phyloP scores from a whole-genome alignment of 768 basidiomycete species.

The Dentipellis fragilis region DNA sequence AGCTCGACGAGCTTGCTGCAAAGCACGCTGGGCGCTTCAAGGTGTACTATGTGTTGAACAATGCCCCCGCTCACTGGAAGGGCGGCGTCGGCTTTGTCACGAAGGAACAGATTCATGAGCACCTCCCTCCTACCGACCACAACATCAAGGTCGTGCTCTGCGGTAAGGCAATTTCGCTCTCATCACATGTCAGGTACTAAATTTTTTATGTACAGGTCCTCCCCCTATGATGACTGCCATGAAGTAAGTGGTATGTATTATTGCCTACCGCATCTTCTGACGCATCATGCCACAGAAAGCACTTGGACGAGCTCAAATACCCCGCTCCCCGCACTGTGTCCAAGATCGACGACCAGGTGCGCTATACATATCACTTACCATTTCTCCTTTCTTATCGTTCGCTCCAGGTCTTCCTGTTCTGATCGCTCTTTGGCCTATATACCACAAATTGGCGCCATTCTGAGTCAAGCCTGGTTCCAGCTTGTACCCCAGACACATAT shows the following conservation, averaged over 20 bases:
- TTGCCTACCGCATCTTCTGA: slow-evolving; percentile 9
- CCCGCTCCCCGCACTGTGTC: slow-evolving; percentile 82
- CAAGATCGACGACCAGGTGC: slow-evolving; percentile 85
- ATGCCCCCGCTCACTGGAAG: slow-evolving; percentile 78
- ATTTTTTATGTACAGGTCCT: slow-evolving; percentile 33
- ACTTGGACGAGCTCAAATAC: slow-evolving; percentile 81
- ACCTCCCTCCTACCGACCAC: slow-evolving; percentile 56
- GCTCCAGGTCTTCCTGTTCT: slow-evolving; percentile 34
- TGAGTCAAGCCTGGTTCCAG: no score
- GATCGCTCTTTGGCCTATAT: not conserved
- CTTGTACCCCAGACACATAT: no score
- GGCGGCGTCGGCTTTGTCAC: slow-evolving; percentile 90
- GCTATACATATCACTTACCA: not conserved
- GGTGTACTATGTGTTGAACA: slow-evolving; percentile 90
- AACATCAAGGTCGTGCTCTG: slow-evolving; percentile 84
- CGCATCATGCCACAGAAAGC: slow-evolving; percentile 54
- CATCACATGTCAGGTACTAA: not conserved
- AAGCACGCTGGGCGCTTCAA: slow-evolving; percentile 61
- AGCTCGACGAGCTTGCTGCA: slow-evolving; percentile 71
- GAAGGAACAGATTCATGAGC: slow-evolving; percentile 80
- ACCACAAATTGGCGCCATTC: no score
- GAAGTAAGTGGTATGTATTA: slow-evolving; percentile 40
- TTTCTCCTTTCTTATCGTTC: slow-evolving; percentile 9
- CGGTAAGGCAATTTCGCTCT: slow-evolving; percentile 32
- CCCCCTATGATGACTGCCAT: slow-evolving; percentile 73